Evolutionary conservation across 208 protist genomes (phyloP).

Genomic region (Trypanosoma mega): DNA sequence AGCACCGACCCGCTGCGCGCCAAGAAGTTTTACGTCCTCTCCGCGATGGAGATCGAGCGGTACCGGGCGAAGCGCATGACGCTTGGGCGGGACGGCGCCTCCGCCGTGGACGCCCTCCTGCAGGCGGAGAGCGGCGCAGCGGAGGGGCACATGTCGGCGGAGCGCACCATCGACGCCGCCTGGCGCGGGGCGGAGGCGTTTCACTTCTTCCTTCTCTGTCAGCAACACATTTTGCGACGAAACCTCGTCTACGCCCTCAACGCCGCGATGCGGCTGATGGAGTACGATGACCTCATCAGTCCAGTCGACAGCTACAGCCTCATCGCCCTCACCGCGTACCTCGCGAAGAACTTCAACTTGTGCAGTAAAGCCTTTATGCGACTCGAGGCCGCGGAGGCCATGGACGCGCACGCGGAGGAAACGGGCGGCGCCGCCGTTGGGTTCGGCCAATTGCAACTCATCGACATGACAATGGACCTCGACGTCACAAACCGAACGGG

Average conservation of each 20-base stretch:
- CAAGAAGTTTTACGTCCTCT: slow-evolving; percentile 97
- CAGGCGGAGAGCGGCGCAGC: slow-evolving; percentile 61
- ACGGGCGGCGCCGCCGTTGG: slow-evolving; percentile 13
- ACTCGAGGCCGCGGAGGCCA: slow-evolving; percentile 86
- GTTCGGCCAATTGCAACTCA: slow-evolving; percentile 34
- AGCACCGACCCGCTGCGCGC: slow-evolving; percentile 81
- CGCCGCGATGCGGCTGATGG: slow-evolving; percentile 88
- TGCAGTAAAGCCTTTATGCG: slow-evolving; percentile 95
- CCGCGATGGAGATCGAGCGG: slow-evolving; percentile 94
- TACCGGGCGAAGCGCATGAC: slow-evolving; percentile 72
- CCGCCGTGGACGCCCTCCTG: slow-evolving; percentile 78
- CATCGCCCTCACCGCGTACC: slow-evolving; percentile 93
- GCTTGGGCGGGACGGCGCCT: slow-evolving; percentile 55
- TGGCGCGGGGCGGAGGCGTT: slow-evolving; percentile 96
- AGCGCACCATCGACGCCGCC: slow-evolving; percentile 81
- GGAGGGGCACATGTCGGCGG: slow-evolving; percentile 15
- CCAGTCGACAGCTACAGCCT: slow-evolving; percentile 92
- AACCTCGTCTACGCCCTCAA: slow-evolving; percentile 77
- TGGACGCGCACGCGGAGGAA: slow-evolving; percentile 27
- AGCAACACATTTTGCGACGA: slow-evolving; percentile 81
- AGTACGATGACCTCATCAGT: slow-evolving; percentile 94
- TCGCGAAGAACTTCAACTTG: slow-evolving; percentile 88
- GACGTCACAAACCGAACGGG: slow-evolving; percentile 67
- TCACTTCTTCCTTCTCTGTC: slow-evolving; percentile 94
- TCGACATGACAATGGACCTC: slow-evolving; percentile 78